Percentiles rank a stretch among this genome's conserved stretches.
Evolutionary conservation across 148 eudicot genomes (phyloP).

Genomic region (Rhododendron griersonianum): DNA sequence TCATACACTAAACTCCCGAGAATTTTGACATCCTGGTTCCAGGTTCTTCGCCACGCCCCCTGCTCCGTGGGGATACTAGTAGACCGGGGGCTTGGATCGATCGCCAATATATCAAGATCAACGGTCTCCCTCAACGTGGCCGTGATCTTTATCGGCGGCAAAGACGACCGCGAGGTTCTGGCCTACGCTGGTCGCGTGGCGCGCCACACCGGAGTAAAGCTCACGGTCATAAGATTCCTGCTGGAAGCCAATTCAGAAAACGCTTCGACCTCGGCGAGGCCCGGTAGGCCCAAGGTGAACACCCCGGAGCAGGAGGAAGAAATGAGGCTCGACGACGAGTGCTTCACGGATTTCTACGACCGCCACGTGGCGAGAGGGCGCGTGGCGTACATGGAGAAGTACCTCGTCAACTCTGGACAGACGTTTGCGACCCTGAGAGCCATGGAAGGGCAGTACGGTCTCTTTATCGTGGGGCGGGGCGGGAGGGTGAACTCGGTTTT

Average conservation of each 20-base stretch:
- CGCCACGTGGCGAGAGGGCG: constrained; percentile 65
- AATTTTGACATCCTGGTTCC: background rate
- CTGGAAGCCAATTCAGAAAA: constrained; percentile 49
- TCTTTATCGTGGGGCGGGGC: constrained; percentile 83
- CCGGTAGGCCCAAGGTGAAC: constrained; percentile 29
- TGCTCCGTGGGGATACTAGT: constrained; percentile 86
- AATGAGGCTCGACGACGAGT: constrained; percentile 81
- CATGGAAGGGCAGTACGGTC: constrained; percentile 67
- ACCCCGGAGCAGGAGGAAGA: constrained; percentile 63
- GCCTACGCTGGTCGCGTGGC: constrained; percentile 73
- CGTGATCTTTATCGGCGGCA: constrained; percentile 84
- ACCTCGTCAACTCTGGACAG: constrained; percentile 72
- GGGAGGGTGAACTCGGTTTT: constrained; percentile 76
- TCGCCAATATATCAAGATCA: constrained; percentile 32
- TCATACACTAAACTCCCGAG: background rate
- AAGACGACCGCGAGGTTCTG: constrained; percentile 87
- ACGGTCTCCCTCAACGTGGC: constrained; percentile 43
- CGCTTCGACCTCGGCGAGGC: constrained; percentile 21
- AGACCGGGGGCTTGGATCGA: constrained; percentile 78
- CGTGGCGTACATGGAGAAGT: constrained; percentile 82
- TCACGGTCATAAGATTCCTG: constrained; percentile 74
- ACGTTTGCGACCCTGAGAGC: constrained; percentile 69
- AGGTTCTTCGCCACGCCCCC: constrained; percentile 80
- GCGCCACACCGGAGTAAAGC: constrained; percentile 67
- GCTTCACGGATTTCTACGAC: constrained; percentile 81